These are phyloP conservation scores for Suaeda aralocaspica DNA, from an alignment of 148 eudicot species.

Conservation along the genomic window DNA sequence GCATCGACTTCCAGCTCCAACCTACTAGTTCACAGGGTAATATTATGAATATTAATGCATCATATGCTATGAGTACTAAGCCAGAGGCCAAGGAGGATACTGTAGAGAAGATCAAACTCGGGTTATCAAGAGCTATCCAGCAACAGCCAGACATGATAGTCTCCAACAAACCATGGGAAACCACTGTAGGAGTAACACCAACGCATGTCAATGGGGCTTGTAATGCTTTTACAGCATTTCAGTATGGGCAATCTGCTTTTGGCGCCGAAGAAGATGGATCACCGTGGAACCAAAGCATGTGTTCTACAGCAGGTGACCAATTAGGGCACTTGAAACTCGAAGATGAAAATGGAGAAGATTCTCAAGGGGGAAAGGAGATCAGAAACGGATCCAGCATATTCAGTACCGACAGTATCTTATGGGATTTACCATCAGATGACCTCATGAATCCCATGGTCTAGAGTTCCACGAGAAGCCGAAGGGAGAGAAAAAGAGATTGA, in stretches of 20 bases:
- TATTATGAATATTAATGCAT: constrained; percentile 3
- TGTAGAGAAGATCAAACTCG: constrained; percentile 64
- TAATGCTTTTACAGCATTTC: constrained; percentile 43
- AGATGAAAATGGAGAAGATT: constrained; percentile 49
- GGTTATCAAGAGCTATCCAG: constrained; percentile 73
- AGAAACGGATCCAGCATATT: constrained; percentile 45
- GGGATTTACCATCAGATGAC: constrained; percentile 88
- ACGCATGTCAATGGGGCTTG: constrained; percentile 25
- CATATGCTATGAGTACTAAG: constrained; percentile 16
- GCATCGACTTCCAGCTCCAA: constrained; percentile 65
- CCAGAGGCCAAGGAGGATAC: constrained; percentile 51
- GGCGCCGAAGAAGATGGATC: constrained; percentile 54
- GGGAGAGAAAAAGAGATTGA: not conserved
- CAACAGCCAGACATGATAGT: constrained; percentile 54
- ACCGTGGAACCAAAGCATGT: constrained; percentile 70
- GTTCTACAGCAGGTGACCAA: constrained; percentile 52
- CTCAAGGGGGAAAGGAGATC: constrained; percentile 44
- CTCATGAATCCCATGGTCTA: constrained; percentile 54
- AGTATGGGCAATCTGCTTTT: constrained; percentile 40
- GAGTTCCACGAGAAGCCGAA: not conserved
- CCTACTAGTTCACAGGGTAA: constrained; percentile 20
- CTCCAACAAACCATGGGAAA: constrained; percentile 57
- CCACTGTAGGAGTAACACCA: constrained; percentile 30
- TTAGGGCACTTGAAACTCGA: constrained; percentile 41
- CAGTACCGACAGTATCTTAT: constrained; percentile 60